These are phyloP conservation scores for Microsporum canis DNA, from an alignment of 2,329 filamentous ascomycete species.

Conservation along the genomic window DNA sequence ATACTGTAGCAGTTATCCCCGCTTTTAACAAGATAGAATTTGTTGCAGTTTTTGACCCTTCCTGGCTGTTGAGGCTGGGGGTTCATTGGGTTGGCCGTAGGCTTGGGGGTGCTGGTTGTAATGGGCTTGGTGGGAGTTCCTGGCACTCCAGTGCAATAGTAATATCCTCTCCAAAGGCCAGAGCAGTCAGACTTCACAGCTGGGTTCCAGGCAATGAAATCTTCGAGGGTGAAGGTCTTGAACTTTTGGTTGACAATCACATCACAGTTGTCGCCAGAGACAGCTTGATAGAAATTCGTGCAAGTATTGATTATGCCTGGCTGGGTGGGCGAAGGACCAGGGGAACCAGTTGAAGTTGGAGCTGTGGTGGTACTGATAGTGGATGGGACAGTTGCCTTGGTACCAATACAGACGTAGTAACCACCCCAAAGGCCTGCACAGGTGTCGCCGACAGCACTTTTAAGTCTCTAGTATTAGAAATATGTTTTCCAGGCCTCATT, in stretches of 20 bases:
- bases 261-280: background rate
- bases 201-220: constrained; percentile 20
- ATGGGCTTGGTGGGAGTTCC: constrained; percentile 5
- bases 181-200: constrained; percentile 15
- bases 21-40: constrained; percentile 17
- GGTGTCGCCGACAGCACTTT: background rate
- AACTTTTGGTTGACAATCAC: background rate
- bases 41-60: constrained; percentile 16
- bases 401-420: constrained; percentile 6
- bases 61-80: constrained; percentile 13
- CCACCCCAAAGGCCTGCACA: constrained; percentile 5
- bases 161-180: constrained; percentile 16
- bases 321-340: background rate
- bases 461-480: background rate
- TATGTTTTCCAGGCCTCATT: constrained; percentile 1
- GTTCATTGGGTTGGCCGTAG: background rate
- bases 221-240: background rate
- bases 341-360: background rate
- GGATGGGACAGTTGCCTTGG: background rate
- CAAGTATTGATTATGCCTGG: background rate
- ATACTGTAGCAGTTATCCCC: constrained; percentile 20
- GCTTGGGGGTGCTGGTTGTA: background rate
- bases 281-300: background rate
- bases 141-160: constrained; percentile 16
- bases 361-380: background rate